Evolutionary conservation across 163 green algal genomes (phyloP).

Genomic region (Prototheca wickerhamii): DNA sequence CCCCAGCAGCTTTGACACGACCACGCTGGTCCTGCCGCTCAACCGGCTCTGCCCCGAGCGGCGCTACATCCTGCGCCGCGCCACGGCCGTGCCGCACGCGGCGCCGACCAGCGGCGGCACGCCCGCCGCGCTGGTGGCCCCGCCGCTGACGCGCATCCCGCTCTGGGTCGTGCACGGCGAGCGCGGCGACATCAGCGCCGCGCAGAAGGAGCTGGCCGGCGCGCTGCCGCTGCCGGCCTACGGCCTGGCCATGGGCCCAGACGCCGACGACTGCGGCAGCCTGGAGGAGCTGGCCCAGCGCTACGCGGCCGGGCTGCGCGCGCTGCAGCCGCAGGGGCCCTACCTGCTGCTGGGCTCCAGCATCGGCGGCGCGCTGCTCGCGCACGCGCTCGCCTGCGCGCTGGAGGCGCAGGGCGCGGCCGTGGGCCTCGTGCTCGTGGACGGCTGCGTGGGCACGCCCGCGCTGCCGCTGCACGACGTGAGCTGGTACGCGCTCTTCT

Average conservation of each 20-base stretch:
- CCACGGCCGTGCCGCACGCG: constrained; percentile 3
- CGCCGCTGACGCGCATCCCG: constrained; percentile 36
- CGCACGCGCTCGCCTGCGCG: constrained; percentile 29
- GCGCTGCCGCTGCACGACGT: constrained; percentile 27
- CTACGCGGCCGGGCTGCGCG: constrained; percentile 27
- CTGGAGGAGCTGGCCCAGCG: constrained; percentile 19
- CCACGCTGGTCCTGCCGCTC: constrained; percentile 22
- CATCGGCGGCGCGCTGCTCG: constrained; percentile 38
- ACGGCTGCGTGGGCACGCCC: constrained; percentile 36
- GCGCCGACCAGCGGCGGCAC: constrained; percentile 6
- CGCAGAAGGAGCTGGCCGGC: constrained; percentile 34
- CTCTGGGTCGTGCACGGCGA: constrained; percentile 53
- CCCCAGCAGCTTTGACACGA: constrained; percentile 2
- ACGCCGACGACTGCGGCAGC: constrained; percentile 9
- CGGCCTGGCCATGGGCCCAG: constrained; percentile 41
- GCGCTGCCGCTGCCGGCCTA: constrained; percentile 49
- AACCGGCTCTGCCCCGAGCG: constrained; percentile 37
- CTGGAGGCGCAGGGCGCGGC: not conserved
- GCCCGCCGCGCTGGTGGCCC: constrained; percentile 6
- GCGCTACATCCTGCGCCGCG: constrained; percentile 28
- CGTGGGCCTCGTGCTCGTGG: constrained; percentile 48
- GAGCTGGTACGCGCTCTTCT: constrained; percentile 49
- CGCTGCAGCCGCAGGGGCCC: constrained; percentile 46
- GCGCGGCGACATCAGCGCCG: constrained; percentile 37
- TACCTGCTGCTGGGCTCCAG: constrained; percentile 48